Conservation (phyloP, 192 early-diverging fungal genomes). For the Coemansia aciculifera region DNA sequence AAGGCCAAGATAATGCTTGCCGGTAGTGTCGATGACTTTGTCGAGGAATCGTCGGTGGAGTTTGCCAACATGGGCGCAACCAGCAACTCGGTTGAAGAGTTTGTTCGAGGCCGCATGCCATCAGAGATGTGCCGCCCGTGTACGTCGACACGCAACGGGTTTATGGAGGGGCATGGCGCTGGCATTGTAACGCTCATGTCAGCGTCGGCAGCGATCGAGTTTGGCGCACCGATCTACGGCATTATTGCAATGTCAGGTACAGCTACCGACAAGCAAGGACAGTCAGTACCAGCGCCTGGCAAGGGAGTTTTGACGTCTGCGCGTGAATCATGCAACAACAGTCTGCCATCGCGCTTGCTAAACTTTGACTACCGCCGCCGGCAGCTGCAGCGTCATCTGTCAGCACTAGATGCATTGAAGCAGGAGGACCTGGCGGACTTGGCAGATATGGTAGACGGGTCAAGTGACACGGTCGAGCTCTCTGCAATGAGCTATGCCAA, state of each 20-base stretch:
- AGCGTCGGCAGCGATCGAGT: constrained; percentile 78
- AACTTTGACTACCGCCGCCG: constrained; percentile 82
- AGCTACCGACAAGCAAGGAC: constrained; percentile 92
- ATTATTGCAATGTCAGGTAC: constrained; percentile 84
- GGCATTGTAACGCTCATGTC: constrained; percentile 88
- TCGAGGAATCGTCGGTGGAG: constrained; percentile 82
- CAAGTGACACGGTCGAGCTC: neutral
- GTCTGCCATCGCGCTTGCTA: constrained; percentile 59
- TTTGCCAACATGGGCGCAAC: constrained; percentile 97
- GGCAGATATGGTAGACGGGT: neutral
- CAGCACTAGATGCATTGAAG: constrained; percentile 9
- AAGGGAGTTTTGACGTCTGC: constrained; percentile 88
- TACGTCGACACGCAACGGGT: constrained; percentile 81
- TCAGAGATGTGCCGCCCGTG: constrained; percentile 88
- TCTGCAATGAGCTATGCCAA: neutral
- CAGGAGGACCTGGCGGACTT: constrained; percentile 7
- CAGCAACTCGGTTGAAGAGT: constrained; percentile 79
- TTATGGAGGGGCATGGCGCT: constrained; percentile 91
- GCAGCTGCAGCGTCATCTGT: constrained; percentile 57
- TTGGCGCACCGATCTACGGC: constrained; percentile 88
- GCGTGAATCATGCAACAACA: constrained; percentile 59
- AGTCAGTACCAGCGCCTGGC: constrained; percentile 90
- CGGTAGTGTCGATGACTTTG: constrained; percentile 88
- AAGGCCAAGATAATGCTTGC: constrained; percentile 90
- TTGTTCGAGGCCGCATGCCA: constrained; percentile 81